Evolutionary conservation across 176 grass and related monocot genomes (phyloP), one percentile per base, ranked within the genome.

Genomic region (Phoenix dactylifera): DNA sequence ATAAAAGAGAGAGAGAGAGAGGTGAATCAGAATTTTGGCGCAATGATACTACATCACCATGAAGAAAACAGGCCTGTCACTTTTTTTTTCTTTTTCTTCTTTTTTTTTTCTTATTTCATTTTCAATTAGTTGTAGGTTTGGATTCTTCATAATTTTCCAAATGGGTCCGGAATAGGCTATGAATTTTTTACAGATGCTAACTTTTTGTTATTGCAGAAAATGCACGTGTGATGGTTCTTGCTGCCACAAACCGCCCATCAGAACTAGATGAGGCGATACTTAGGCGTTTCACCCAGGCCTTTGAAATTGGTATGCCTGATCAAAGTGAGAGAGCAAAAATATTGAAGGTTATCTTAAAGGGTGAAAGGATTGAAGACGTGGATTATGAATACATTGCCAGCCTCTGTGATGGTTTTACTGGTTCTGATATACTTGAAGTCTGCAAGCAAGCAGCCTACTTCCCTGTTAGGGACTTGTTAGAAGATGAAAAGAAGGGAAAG

Each of bases 171-270:
- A 44, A 44, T 12, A 14, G 35, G 35, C 14, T 2, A 44, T 44
- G 35, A 44, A 44, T 44, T 44, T 44, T 44, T 44, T 6, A 2
- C 7, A 44, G 14, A 44, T 10, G 35, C 35, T 44, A 44, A 14
- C 2, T 10, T 30, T 69, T 16, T 10, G 25, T 50, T 61, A 18
- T 74, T 90, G 44, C 60, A 98, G 93, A 86, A 63, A 79, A 92
- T 83, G 93, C 93, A 55, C 81, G 82, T 57, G 93, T 98, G 68
- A 98, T 92, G 93, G 93, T 98, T 54, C 87, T 98, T 77, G 93
- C 93, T 73, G 93, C 93, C 49, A 98, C 93, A 60, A 98, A 98
- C 64, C 83, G 93, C 20, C 93, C 93, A 66, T 86, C 83, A 18
- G 93, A 89, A 68, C 72, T 98, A 72, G 93, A 98, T 54, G 93